Base-by-base conservation (phyloP, 2,329 filamentous ascomycete species). In the Colletotrichum falcatum region DNA sequence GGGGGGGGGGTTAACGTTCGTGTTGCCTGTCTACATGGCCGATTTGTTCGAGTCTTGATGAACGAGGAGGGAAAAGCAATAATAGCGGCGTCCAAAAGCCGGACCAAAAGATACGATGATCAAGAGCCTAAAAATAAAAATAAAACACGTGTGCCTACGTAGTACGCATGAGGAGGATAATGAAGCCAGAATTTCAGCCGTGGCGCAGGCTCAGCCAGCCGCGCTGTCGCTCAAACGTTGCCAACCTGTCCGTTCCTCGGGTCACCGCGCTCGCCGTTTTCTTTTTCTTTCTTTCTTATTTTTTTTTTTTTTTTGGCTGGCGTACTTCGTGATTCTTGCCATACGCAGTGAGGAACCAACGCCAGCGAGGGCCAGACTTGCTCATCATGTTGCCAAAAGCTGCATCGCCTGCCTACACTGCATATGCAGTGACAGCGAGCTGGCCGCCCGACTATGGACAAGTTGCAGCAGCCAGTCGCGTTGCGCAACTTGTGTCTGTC, bases 151-250 rank as follows among this genome's bases (percentile, higher is more conserved):
- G n/a, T n/a, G n/a, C n/a, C n/a, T n/a, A n/a, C n/a, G n/a, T n/a
- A n/a, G n/a, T 16, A 23, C 20, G 48, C n/a, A 11, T 63, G 12
- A n/a, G 18, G 3, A 20, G 30, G n/a, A n/a, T n/a, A n/a, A 59
- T 12, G 14, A 30, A 51, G 16, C 68, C 59, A 49, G 54, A 48
- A 18, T 18, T 2, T 63, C 53, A 68, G 64, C 53, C 35, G 64
- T 68, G 64, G 68, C 68, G 58, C 64, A 67, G 33, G 42, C n/a
- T 28, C 3, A 62, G 26, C 26, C 44, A 23, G n/a, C 42, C 42
- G 42, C 35, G 30, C 23, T 35, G n/a, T 51, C 33, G 30, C 33
- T 53, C 20, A 14, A n/a, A n/a, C 7, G 30, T 33, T 7, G 30
- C 30, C 28, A 18, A 26, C 7, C 35, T 33, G 11, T 7, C 23